A percentile compares a stretch with the other conserved stretches of the same genome.
Evolutionary conservation across 1,284 basidiomycete genomes (phyloP).

Genomic region (Omphalotus olearius): DNA sequence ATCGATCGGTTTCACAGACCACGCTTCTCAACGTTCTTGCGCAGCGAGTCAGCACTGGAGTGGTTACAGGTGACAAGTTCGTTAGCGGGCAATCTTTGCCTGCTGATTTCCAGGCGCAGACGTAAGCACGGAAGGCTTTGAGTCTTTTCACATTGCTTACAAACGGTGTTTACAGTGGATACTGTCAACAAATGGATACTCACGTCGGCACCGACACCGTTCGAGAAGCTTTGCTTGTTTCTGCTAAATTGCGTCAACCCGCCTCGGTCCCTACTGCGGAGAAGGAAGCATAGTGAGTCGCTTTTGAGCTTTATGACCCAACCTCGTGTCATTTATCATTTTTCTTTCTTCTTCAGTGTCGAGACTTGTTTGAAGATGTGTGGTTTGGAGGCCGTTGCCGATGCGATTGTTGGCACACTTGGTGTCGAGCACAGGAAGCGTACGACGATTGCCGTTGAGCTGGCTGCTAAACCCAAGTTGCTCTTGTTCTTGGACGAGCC

Average conservation of each 20-base stretch:
- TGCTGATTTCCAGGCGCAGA: conserved; percentile 69
- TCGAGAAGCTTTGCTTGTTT: conserved; percentile 80
- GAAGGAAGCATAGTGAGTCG: conserved; percentile 55
- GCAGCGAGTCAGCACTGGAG: conserved; percentile 66
- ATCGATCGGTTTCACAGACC: conserved; percentile 20
- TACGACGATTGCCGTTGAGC: conserved; percentile 70
- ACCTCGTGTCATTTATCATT: not conserved
- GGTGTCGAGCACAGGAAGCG: conserved; percentile 70
- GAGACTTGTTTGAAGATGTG: conserved; percentile 70
- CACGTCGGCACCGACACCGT: conserved; percentile 69
- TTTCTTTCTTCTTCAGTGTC: conserved; percentile 34
- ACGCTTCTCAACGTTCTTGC: conserved; percentile 54
- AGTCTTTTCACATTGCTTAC: not conserved
- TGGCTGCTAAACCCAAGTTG: conserved; percentile 59
- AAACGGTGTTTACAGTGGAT: conserved; percentile 36
- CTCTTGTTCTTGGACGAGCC: conserved; percentile 77
- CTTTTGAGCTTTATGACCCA: not conserved
- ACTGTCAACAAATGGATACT: conserved; percentile 77
- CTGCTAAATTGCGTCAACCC: conserved; percentile 78
- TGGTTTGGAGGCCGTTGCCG: conserved; percentile 56
- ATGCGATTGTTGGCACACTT: conserved; percentile 66
- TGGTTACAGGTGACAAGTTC: conserved; percentile 72
- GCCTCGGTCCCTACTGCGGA: conserved; percentile 58
- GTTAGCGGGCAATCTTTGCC: conserved; percentile 74
- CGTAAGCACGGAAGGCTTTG: conserved; percentile 26